These are phyloP conservation scores for Quercus glauca DNA, from an alignment of 306 rosid species.

Conservation along the genomic window DNA sequence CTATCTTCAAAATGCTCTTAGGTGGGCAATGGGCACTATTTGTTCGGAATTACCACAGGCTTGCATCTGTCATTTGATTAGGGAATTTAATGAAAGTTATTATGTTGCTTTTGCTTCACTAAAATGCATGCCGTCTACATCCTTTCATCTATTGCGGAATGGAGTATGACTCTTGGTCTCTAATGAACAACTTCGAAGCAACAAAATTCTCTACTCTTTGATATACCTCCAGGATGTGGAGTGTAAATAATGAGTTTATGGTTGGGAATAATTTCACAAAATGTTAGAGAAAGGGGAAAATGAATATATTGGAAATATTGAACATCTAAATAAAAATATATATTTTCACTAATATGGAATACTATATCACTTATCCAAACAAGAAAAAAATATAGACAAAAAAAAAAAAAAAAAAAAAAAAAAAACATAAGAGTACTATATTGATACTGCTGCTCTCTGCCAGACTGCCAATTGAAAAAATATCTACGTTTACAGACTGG, in stretches of 20 bases:
- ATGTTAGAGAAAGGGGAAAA: neutral
- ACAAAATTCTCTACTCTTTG: neutral
- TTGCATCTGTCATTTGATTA: too few species aligned
- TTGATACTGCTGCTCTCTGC: neutral
- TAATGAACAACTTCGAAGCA: neutral
- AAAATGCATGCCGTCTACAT: too few species aligned
- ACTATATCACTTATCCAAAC: neutral
- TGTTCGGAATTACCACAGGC: too few species aligned
- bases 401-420: neutral
- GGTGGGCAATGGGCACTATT: too few species aligned
- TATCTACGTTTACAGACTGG: neutral
- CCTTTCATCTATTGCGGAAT: too few species aligned
- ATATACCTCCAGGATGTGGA: neutral
- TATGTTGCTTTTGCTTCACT: too few species aligned
- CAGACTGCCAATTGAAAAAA: neutral
- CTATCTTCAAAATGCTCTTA: too few species aligned
- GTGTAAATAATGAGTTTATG: neutral
- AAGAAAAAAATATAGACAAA: too few species aligned
- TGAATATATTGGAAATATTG: neutral
- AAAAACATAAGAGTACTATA: neutral
- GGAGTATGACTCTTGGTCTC: neutral
- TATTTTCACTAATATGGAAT: neutral
- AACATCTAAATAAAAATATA: neutral
- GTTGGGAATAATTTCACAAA: neutral
- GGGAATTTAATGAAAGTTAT: too few species aligned